These are phyloP conservation scores for Rhododendron ovatum DNA, from an alignment of 148 eudicot genomes.

Conservation along the genomic window DNA sequence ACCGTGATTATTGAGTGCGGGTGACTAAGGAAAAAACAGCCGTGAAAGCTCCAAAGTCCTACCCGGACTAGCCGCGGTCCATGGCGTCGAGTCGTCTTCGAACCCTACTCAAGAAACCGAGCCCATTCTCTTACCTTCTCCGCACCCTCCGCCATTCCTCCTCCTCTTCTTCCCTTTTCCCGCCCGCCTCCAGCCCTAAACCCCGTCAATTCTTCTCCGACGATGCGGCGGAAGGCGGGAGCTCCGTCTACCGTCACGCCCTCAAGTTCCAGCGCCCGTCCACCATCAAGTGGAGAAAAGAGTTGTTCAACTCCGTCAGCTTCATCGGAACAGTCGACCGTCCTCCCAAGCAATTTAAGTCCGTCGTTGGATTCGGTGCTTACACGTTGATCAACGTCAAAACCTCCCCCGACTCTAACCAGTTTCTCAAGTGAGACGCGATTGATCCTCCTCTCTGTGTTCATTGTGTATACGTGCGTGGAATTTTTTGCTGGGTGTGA, in stretches of 20 bases:
- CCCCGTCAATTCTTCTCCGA: not conserved
- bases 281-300: constrained; percentile 9
- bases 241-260: constrained; percentile 22
- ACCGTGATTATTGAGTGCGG: no score
- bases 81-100: constrained; percentile 6
- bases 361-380: constrained; percentile 13
- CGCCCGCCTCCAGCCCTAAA: not conserved
- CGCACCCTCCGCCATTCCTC: not conserved
- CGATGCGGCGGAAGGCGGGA: constrained; percentile 11
- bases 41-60: no score
- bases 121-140: not conserved
- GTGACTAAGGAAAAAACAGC: no score
- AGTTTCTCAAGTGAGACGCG: constrained; percentile 19
- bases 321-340: constrained; percentile 37
- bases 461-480: no score
- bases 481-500: not conserved
- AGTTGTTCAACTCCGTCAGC: constrained; percentile 33
- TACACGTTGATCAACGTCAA: constrained; percentile 26
- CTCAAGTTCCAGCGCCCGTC: constrained; percentile 35
- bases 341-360: constrained; percentile 9
- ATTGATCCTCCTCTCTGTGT: no score
- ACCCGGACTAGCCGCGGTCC: not conserved
- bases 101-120: not conserved
- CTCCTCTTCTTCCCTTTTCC: not conserved
- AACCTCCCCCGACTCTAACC: constrained; percentile 10